These are phyloP conservation scores for Colletotrichum eremochloae DNA, from an alignment of 2,329 filamentous ascomycete species.

Conservation along the genomic window DNA sequence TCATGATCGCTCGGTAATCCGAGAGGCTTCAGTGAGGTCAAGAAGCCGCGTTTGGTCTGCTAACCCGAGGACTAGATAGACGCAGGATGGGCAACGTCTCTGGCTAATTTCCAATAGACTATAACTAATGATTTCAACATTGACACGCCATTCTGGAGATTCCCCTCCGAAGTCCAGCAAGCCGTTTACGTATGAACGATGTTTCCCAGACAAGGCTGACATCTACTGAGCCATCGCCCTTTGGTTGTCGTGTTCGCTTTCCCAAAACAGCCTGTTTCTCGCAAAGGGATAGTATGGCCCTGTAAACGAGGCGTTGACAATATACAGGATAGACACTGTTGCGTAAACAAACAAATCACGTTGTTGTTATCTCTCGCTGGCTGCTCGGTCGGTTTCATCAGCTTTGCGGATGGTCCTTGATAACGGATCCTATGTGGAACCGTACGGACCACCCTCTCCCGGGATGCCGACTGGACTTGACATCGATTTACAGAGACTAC, in stretches of 20 bases:
- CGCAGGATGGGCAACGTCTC: background rate
- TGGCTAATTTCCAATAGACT: background rate
- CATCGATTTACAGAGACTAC: background rate
- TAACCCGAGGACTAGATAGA: background rate
- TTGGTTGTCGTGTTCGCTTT: background rate
- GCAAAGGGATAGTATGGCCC: background rate
- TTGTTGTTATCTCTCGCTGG: background rate
- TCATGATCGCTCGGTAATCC: background rate
- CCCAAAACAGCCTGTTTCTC: background rate
- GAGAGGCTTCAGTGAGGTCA: background rate
- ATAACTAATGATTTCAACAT: background rate
- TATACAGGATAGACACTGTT: background rate
- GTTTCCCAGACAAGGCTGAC: background rate
- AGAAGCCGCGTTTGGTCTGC: background rate
- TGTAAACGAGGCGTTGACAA: background rate
- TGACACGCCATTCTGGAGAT: background rate
- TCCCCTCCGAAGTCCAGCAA: background rate
- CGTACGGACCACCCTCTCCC: background rate
- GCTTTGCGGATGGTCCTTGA: background rate
- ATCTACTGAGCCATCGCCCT: background rate
- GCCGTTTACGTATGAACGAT: background rate
- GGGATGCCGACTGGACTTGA: background rate
- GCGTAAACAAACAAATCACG: background rate
- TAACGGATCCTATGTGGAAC: background rate
- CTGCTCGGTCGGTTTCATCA: background rate